These are phyloP conservation scores for Aspergillus intermedius DNA, from an alignment of 2,329 filamentous ascomycete genomes.

Conservation along the genomic window DNA sequence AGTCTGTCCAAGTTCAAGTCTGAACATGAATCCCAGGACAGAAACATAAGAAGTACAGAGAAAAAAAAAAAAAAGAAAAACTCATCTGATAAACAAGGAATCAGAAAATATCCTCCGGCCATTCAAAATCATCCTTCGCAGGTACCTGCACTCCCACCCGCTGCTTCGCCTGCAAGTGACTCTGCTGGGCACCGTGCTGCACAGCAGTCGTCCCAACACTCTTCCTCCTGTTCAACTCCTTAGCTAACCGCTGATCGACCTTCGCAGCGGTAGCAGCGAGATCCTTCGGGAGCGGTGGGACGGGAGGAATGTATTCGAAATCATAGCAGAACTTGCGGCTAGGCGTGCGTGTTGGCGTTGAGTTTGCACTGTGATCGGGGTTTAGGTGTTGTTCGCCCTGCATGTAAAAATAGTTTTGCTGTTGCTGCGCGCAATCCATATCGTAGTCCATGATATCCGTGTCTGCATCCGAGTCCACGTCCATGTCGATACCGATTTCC, in stretches of 20 bases:
- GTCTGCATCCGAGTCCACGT: too few species aligned
- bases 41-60: background rate
- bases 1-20: background rate
- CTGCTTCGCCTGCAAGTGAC: background rate
- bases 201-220: background rate
- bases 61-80: background rate
- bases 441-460: constrained; percentile 8
- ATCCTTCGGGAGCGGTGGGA: constrained; percentile 34
- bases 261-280: constrained; percentile 23
- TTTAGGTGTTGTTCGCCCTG: constrained; percentile 17
- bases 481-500: too few species aligned
- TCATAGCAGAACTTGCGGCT: constrained; percentile 12
- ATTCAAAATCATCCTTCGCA: constrained; percentile 24
- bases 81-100: background rate
- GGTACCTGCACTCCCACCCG: constrained; percentile 3
- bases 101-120: constrained; percentile 42
- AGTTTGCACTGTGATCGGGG: constrained; percentile 8
- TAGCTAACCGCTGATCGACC: constrained; percentile 15
- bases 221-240: constrained; percentile 14
- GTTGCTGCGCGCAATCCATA: constrained; percentile 3
- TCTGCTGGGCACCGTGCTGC: background rate
- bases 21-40: background rate
- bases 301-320: constrained; percentile 30
- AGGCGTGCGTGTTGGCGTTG: constrained; percentile 12
- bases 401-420: constrained; percentile 9